Percentiles rank a stretch among this genome's conserved stretches.
Conservation (phyloP, 2,329 filamentous ascomycete species). For the Nemania sp. region DNA sequence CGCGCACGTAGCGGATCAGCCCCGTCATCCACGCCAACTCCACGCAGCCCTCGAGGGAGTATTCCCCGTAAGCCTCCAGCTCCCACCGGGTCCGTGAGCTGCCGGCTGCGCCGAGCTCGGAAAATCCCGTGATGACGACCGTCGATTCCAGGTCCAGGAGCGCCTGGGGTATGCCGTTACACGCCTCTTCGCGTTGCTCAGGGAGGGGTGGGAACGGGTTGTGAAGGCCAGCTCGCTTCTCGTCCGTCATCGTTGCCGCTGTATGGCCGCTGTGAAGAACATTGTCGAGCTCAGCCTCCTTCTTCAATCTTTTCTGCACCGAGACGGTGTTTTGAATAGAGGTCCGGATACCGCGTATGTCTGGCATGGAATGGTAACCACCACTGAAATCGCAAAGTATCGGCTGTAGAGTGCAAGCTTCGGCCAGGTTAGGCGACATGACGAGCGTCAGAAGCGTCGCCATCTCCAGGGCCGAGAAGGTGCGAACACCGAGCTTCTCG, state of each 20-base stretch:
- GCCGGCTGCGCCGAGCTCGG: constrained; percentile 96
- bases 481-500: constrained; percentile 93
- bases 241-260: background rate
- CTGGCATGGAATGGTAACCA: constrained; percentile 94
- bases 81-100: constrained; percentile 98
- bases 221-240: constrained; percentile 18
- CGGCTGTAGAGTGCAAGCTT: too few species aligned
- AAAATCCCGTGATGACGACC: constrained; percentile 94
- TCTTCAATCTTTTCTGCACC: background rate
- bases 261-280: background rate
- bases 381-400: constrained; percentile 98
- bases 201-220: constrained; percentile 66
- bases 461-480: constrained; percentile 99
- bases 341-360: constrained; percentile 66
- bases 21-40: constrained; percentile 99
- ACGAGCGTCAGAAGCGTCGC: constrained; percentile 95
- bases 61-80: constrained; percentile 96
- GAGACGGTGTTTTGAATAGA: background rate
- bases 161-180: too few species aligned
- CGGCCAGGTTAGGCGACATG: constrained; percentile 92
- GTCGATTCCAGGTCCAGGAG: constrained; percentile 99
- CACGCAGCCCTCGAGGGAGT: constrained; percentile 94
- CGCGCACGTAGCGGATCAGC: constrained; percentile 92
- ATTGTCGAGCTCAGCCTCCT: too few species aligned
- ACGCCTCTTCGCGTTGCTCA: constrained; percentile 80